Evolutionary conservation across 139 green algal species (phyloP).

Genomic region (Chlorella sp.): DNA sequence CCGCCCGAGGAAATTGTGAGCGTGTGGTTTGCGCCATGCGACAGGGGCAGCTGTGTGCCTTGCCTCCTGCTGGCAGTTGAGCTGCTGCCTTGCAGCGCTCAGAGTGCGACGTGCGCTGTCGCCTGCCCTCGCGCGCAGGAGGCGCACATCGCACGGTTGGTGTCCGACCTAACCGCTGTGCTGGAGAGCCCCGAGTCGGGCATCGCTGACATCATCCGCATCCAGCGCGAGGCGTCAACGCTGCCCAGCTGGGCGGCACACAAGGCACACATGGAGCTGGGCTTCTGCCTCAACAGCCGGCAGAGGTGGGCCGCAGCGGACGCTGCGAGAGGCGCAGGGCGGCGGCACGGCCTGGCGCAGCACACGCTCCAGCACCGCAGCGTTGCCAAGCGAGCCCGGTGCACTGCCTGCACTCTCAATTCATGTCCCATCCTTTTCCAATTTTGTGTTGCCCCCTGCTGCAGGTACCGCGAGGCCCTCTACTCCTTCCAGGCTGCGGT

Average conservation of each 20-base stretch:
- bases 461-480: conserved; percentile 46
- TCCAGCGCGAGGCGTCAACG: conserved; percentile 28
- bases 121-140: conserved; percentile 2
- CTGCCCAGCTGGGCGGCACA: conserved; percentile 40
- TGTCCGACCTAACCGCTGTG: conserved; percentile 8
- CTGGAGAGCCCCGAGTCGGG: not conserved
- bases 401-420: no score
- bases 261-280: conserved; percentile 71
- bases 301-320: not conserved
- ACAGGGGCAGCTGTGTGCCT: not conserved
- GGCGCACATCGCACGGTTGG: conserved; percentile 23
- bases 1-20: not conserved
- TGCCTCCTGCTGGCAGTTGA: not conserved
- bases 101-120: no score
- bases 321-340: no score
- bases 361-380: no score
- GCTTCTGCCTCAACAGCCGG: conserved; percentile 40
- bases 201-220: not conserved
- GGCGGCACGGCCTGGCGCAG: no score
- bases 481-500: conserved; percentile 52
- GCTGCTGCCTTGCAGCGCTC: not conserved
- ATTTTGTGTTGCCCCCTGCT: not conserved
- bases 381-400: no score
- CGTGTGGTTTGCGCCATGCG: not conserved
- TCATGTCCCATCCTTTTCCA: no score